Conservation (phyloP, 2,329 filamentous ascomycete species). For the Colletotrichum lini region DNA sequence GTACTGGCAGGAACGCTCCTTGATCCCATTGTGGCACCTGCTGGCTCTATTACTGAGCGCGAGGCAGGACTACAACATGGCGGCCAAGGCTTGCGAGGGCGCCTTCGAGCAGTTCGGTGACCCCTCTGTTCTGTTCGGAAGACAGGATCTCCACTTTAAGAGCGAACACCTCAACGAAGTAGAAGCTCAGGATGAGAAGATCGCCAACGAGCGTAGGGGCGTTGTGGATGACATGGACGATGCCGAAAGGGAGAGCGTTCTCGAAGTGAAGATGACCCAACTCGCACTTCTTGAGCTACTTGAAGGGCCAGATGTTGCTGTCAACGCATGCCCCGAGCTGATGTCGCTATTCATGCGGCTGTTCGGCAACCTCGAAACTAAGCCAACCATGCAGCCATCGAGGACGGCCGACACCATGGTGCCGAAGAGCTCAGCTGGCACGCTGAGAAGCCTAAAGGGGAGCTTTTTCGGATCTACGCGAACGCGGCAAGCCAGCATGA, state of each 20-base stretch:
- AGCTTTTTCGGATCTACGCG: slow-evolving; percentile 81
- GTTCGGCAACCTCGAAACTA: slow-evolving; percentile 73
- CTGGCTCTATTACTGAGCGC: slow-evolving; percentile 88
- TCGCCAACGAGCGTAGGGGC: slow-evolving; percentile 55
- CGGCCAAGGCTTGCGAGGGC: slow-evolving; percentile 86
- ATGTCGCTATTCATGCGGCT: slow-evolving; percentile 85
- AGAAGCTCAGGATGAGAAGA: slow-evolving; percentile 53
- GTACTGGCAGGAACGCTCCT: slow-evolving; percentile 74
- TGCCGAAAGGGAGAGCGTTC: slow-evolving; percentile 85
- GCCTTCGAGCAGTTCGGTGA: slow-evolving; percentile 92
- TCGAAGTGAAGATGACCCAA: slow-evolving; percentile 98
- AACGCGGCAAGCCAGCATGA: slow-evolving; percentile 57
- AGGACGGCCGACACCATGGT: slow-evolving; percentile 62
- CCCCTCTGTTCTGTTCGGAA: slow-evolving; percentile 77
- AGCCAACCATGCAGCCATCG: slow-evolving; percentile 59
- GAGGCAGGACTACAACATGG: slow-evolving; percentile 86
- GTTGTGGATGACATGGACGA: slow-evolving; percentile 85
- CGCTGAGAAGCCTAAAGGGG: slow-evolving; percentile 77
- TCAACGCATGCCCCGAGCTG: slow-evolving; percentile 90
- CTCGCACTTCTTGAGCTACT: slow-evolving; percentile 85
- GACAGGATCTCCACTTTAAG: slow-evolving; percentile 67
- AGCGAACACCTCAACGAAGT: slow-evolving; percentile 77
- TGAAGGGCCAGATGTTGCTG: slow-evolving; percentile 86
- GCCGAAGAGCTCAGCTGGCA: slow-evolving; percentile 76
- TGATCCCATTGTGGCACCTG: slow-evolving; percentile 92